Evolutionary conservation across 345 rosid genomes (phyloP), one percentile per base, ranked within the genome.

Genomic region (Eucalyptus globulus): DNA sequence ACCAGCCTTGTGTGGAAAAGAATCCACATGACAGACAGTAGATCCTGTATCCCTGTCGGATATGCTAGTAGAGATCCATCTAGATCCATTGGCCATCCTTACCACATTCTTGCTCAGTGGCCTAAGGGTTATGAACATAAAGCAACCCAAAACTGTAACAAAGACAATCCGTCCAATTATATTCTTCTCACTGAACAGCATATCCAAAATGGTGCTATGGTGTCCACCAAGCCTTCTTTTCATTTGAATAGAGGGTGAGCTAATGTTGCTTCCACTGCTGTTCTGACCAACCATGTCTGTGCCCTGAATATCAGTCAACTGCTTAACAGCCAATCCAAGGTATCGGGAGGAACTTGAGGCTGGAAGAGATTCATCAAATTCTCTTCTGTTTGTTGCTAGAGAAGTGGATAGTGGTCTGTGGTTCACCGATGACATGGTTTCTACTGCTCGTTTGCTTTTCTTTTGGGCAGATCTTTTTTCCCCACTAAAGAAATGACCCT

Each of bases 311-410:
- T 95, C 93, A 89, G 95, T 90, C 90, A 95, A 92, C 92, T 94
- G 99, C 93, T 98, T 96, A 60, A 95, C 97, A 87, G 97, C 96
- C 89, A 97, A 95, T n/a, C 89, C 94, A 72, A 95, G 92, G 93
- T 93, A 94, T 88, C 93, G 92, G 85, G 94, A 90, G 80, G 98
- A 92, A 92, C 93, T 95, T 89, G 88, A 86, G 86, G 80, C 89
- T 7, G 93, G 83, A 90, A 89, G 88, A 87, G 96, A 90, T 88
- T 92, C 95, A 87, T 91, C 93, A 87, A 56, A 80, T 90, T 91
- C 93, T 91, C 92, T 93, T 88, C 89, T 89, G 87, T 93, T 93
- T 21, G 93, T 86, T 89, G 94, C 90, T 92, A 91, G 88, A 89
- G 91, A 88, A 87, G 92, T 87, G 87, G 96, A 92, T 44, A 95